Evolutionary conservation across 1,139 yeast genomes (phyloP).

Genomic region (Kurtzmaniella quercitrusa): DNA sequence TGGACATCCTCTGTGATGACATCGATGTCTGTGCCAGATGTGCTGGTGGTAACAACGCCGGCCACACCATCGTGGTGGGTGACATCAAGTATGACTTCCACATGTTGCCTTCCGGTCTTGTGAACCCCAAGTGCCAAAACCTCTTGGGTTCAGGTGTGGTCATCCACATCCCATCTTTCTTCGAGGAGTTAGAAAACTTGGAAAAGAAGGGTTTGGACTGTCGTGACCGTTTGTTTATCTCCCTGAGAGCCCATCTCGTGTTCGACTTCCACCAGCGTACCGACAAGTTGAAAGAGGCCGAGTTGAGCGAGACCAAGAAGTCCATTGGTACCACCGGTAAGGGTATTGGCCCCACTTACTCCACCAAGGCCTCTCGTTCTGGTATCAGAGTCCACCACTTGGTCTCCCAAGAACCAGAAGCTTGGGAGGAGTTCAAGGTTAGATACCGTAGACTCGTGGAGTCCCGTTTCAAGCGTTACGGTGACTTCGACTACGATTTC

Average conservation of each 20-base stretch:
- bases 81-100: conserved; percentile 92
- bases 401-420: conserved; percentile 81
- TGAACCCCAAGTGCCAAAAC: conserved; percentile 86
- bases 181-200: conserved; percentile 76
- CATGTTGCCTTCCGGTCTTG: conserved; percentile 96
- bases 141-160: conserved; percentile 96
- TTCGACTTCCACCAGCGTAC: conserved; percentile 97
- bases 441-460: conserved; percentile 73
- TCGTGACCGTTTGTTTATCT: conserved; percentile 75
- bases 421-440: conserved; percentile 88
- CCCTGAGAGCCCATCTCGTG: conserved; percentile 93
- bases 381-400: conserved; percentile 96
- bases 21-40: conserved; percentile 97
- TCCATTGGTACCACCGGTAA: conserved; percentile 98
- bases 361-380: conserved; percentile 94
- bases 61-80: conserved; percentile 94
- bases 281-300: conserved; percentile 92
- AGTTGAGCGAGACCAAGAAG: conserved; percentile 77
- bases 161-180: conserved; percentile 89
- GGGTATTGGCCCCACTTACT: conserved; percentile 98
- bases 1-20: conserved; percentile 87
- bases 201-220: conserved; percentile 80
- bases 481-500: conserved; percentile 82
- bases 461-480: conserved; percentile 85
- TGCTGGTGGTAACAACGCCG: conserved; percentile 99